Base-by-base conservation (phyloP, 345 rosid genomes). In the Lenwebbia sp. region DNA sequence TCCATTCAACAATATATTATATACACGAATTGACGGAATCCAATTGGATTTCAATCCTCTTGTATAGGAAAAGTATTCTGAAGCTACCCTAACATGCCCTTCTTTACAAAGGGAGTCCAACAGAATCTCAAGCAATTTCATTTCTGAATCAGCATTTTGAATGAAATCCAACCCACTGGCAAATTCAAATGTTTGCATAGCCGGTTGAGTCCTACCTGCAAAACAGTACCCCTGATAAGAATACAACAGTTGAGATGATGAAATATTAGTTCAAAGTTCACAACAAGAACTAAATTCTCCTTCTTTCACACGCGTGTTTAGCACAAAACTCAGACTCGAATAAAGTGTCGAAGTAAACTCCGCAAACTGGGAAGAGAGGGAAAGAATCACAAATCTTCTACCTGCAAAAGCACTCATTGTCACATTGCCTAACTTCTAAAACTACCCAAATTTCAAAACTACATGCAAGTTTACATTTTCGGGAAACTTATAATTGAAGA, bases 41-140 rank as follows among this genome's bases (percentile, higher is more conserved):
- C 94, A 95, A n/a, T 85, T 85, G 4, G 86, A 47, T 56, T 90
- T 92, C 86, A 56, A 81, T 82, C 81, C 86, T 88, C 85, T 89
- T 85, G 54, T 91, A 52, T 87, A 83, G 85, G 91, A 85, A 70
- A 93, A 84, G 87, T 92, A 94, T 28, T 91, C 88, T 10, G 92
- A 89, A 40, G 97, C 96, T 60, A 88, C 93, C 87, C 90, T 91
- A 86, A 93, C 94, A 86, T 88, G 90, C 85, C 95, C 96, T 90
- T 96, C 96, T 90, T 96, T 95, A 86, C 95, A 95, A 57, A 96
- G 93, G 4, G 97, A 91, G 89, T 97, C 99, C 94, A 96, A 89
- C 88, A 95, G 90, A 86, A 92, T 89, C 82, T 95, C 96, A 41
- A 97, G 89, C 89, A 97, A 87, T 84, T 86, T 86, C 52, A 37